Evolutionary conservation across 164 flowering plant species (phyloP).

Genomic region (Nymphaea thermarum): DNA sequence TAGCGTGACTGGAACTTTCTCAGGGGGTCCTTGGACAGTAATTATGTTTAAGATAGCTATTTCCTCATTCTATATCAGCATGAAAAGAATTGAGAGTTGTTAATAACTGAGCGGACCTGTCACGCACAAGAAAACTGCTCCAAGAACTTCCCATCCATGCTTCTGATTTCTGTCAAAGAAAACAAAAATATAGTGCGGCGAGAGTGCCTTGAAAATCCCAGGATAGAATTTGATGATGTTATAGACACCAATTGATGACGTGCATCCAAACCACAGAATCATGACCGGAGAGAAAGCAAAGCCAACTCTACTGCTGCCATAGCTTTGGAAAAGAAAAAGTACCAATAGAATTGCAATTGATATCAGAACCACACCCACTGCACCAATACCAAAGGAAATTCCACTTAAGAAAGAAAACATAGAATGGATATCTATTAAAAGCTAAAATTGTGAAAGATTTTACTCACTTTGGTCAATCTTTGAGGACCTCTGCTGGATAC

Average conservation of each 20-base stretch:
- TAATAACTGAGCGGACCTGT: constrained; percentile 7
- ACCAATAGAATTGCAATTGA: constrained; percentile 10
- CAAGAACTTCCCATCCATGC: constrained; percentile 16
- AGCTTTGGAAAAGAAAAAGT: constrained; percentile 14
- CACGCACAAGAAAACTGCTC: constrained; percentile 15
- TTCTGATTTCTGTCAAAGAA: constrained; percentile 13
- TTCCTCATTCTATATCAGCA: no score
- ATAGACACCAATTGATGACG: constrained; percentile 13
- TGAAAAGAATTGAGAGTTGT: no score
- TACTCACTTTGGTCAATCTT: constrained; percentile 13
- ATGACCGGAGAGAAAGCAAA: constrained; percentile 20
- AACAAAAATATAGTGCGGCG: constrained; percentile 13
- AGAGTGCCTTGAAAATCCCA: constrained; percentile 13
- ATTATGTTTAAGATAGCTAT: no score
- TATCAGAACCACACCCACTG: constrained; percentile 15
- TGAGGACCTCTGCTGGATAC: constrained; percentile 15
- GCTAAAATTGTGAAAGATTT: not conserved
- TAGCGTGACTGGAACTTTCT: no score
- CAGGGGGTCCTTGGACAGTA: no score
- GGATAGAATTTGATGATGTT: constrained; percentile 14
- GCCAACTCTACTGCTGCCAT: constrained; percentile 19
- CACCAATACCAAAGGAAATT: not conserved
- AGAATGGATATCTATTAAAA: no score
- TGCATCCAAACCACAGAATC: constrained; percentile 14
- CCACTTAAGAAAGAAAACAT: not conserved